phyloP scores from a whole-genome alignment of 441 rosid genomes.

The Hura crepitans region DNA sequence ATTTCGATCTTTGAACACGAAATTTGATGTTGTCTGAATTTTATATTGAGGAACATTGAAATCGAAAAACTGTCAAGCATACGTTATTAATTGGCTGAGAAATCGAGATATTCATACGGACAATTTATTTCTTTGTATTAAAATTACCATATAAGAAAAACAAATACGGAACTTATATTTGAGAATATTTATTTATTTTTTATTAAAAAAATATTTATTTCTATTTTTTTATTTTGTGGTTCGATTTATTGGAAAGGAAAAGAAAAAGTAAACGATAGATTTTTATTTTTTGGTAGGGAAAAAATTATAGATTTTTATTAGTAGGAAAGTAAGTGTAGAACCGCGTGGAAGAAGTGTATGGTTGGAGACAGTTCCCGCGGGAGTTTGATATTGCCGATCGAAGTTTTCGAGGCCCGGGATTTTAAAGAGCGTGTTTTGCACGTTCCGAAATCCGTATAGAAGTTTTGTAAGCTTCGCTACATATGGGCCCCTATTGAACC shows the following conservation, averaged over 20 bases:
- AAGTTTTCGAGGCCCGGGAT: neutral
- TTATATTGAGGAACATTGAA: no score
- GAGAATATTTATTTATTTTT: no score
- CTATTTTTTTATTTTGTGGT: no score
- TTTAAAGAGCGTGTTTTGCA: constrained; percentile 12
- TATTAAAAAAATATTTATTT: no score
- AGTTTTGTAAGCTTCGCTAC: no score
- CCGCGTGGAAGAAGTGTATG: constrained; percentile 1
- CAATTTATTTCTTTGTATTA: neutral
- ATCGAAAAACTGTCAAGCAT: no score
- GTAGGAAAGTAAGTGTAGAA: neutral
- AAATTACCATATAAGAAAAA: no score
- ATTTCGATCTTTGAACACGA: no score
- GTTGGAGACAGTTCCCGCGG: constrained; percentile 7
- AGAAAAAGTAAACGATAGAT: neutral
- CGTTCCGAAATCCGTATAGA: neutral
- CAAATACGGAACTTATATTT: no score
- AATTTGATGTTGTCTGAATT: no score
- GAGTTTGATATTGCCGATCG: neutral
- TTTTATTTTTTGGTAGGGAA: no score
- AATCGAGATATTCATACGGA: neutral
- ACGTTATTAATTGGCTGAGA: neutral
- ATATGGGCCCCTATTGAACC: neutral
- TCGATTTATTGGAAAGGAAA: neutral
- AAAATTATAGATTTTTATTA: neutral